Evolutionary conservation across 371 early-diverging fungal genomes (phyloP), one percentile per base, ranked within the genome.

Genomic region (Mucor plumbeus): DNA sequence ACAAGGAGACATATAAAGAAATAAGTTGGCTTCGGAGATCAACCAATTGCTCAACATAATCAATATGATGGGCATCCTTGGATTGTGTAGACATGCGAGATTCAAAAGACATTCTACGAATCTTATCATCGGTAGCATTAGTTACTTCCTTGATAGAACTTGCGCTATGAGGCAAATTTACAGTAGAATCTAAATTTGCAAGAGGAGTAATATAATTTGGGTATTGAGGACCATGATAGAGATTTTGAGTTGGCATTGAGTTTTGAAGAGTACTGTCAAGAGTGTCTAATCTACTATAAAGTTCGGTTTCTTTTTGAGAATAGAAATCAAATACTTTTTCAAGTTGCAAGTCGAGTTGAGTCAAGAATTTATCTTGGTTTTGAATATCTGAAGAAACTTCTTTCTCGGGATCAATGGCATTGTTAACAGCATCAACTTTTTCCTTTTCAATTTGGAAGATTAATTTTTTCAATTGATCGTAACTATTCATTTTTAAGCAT

Each of bases 361-460:
- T 83, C 14, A 88, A 72, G 63, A 94, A 93, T 62, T 66, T 73
- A 21, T 78, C 78, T 56, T 75, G 54, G 66, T 75, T 59, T 56
- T 67, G 6, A 5, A 59, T 19, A 11, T 61, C 13, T 34, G 38
- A 26, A 5, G 58, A 48, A 10, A 64, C 13, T 26, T 41, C 43
- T 19, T 63, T 69, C 57, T 77, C 77, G 47, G 73, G 67, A 66
- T 77, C 81, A 41, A 54, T 66, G 38, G 63, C 56, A 63, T 64
- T 67, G 47, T 70, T 55, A 13, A 65, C 57, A 31, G 85, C 71
- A n/a, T 88, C 87, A 0, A 95, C 87, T 17, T 88, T 83, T 35
- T 94, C 94, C 77, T 92, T 94, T 80, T 96, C 98, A 62, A 94
- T 81, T 61, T 90, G 90, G 73, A 96, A 96, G 39, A 95, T 88